phyloP scores from a whole-genome alignment of 116 monocot genomes.

The Thalassia testudinum region DNA sequence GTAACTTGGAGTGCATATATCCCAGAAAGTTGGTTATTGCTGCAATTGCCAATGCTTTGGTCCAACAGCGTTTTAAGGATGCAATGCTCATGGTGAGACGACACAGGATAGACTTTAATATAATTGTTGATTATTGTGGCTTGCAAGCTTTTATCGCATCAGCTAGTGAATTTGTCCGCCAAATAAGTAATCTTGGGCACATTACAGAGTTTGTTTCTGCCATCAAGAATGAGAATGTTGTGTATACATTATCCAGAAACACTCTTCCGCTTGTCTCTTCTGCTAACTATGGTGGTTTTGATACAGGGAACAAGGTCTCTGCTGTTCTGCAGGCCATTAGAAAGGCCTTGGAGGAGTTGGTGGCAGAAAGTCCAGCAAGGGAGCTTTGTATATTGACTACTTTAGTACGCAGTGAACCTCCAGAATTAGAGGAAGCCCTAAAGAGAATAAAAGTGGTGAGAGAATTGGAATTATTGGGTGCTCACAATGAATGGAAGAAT shows the following conservation, averaged over 20 bases:
- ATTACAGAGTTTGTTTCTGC: constrained; percentile 89
- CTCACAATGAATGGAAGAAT: constrained; percentile 24
- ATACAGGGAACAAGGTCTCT: constrained; percentile 32
- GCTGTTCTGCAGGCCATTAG: constrained; percentile 52
- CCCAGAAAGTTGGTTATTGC: constrained; percentile 81
- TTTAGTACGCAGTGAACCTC: constrained; percentile 75
- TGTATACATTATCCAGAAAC: constrained; percentile 48
- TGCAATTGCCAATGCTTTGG: constrained; percentile 64
- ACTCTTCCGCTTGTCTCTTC: constrained; percentile 15
- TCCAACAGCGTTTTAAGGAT: constrained; percentile 52
- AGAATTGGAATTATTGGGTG: constrained; percentile 50
- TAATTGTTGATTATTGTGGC: constrained; percentile 84
- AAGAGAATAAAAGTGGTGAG: constrained; percentile 67
- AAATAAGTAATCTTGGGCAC: constrained; percentile 71
- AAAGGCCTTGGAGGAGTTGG: constrained; percentile 45
- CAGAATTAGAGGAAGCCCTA: constrained; percentile 78
- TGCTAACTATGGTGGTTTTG: constrained; percentile 1
- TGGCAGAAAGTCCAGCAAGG: constrained; percentile 48
- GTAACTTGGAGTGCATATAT: constrained; percentile 88
- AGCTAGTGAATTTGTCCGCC: constrained; percentile 58
- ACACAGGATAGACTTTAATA: constrained; percentile 89
- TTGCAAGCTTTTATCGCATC: constrained; percentile 51
- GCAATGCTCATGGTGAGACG: constrained; percentile 84
- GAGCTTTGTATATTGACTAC: constrained; percentile 92
- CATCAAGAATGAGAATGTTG: constrained; percentile 71